A percentile compares a stretch with the other conserved stretches of the same genome.
phyloP scores from a whole-genome alignment of 164 flowering plant species.

The Chimonanthus praecox region DNA sequence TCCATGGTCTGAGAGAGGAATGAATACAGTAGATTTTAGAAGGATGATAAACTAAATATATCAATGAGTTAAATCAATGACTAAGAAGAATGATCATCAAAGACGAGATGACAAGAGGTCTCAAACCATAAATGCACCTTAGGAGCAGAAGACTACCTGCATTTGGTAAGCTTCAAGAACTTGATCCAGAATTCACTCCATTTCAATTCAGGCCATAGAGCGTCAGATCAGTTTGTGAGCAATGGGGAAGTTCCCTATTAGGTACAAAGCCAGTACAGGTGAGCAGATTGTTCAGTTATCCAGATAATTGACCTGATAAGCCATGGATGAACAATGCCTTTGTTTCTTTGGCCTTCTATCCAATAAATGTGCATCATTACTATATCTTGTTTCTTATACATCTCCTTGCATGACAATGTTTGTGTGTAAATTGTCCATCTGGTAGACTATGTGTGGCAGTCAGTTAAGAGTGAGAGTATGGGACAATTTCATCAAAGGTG shows the following conservation, averaged over 20 bases:
- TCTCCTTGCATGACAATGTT: background rate
- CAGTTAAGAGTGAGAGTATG: background rate
- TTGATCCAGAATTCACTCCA: background rate
- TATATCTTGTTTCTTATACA: background rate
- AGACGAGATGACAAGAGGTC: too few relatives aligned
- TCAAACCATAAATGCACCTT: too few relatives aligned
- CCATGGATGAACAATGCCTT: too few relatives aligned
- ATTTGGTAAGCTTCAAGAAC: background rate
- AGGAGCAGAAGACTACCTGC: background rate
- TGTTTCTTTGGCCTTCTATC: background rate
- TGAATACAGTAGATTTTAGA: too few relatives aligned
- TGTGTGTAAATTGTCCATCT: background rate
- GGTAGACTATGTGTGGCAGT: background rate
- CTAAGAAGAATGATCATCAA: too few relatives aligned
- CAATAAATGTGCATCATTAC: background rate
- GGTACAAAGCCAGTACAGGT: background rate
- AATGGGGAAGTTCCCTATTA: background rate
- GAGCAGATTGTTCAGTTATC: background rate
- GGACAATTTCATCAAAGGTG: background rate
- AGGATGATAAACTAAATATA: too few relatives aligned
- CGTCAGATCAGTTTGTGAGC: background rate
- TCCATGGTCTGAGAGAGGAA: too few relatives aligned
- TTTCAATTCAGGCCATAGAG: background rate
- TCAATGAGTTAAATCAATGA: too few relatives aligned
- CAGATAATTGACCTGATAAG: background rate